Evolutionary conservation across 805 yeast species (phyloP).

Genomic region (Huiozyma sinensis): DNA sequence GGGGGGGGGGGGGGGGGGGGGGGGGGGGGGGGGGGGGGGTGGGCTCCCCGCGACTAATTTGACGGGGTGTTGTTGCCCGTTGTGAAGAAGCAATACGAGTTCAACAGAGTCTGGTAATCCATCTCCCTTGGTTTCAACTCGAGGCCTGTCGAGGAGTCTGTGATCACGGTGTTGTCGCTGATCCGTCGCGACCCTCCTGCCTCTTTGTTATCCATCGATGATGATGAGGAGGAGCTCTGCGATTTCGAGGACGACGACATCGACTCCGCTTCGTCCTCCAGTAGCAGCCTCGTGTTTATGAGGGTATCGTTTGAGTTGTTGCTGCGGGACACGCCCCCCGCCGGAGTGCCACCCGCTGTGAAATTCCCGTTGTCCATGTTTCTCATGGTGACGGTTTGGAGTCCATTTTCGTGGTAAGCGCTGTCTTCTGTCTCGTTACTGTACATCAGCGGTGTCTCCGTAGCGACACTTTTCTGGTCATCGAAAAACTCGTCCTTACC

Average conservation of each 20-base stretch:
- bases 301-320: conserved; percentile 15
- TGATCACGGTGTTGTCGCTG: background rate
- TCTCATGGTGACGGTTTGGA: background rate
- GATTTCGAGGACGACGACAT: background rate
- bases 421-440: background rate
- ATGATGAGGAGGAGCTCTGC: background rate
- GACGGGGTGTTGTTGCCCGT: conserved; percentile 1
- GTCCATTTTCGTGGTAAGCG: background rate
- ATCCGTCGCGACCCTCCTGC: background rate
- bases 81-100: conserved; percentile 21
- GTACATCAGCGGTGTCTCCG: conserved; percentile 8
- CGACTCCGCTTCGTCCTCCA: background rate
- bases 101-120: conserved; percentile 20
- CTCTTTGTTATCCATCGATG: background rate
- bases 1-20: too few relatives aligned
- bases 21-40: too few relatives aligned
- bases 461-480: conserved; percentile 13
- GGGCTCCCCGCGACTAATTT: too few relatives aligned
- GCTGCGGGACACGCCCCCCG: background rate
- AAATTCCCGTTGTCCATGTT: background rate
- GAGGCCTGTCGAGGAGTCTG: background rate
- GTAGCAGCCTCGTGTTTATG: background rate
- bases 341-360: background rate
- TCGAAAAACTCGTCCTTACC: conserved; percentile 8
- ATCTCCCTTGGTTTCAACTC: background rate